phyloP scores from a whole-genome alignment of 2,329 filamentous ascomycete genomes.

The Aureobasidium sp. region DNA sequence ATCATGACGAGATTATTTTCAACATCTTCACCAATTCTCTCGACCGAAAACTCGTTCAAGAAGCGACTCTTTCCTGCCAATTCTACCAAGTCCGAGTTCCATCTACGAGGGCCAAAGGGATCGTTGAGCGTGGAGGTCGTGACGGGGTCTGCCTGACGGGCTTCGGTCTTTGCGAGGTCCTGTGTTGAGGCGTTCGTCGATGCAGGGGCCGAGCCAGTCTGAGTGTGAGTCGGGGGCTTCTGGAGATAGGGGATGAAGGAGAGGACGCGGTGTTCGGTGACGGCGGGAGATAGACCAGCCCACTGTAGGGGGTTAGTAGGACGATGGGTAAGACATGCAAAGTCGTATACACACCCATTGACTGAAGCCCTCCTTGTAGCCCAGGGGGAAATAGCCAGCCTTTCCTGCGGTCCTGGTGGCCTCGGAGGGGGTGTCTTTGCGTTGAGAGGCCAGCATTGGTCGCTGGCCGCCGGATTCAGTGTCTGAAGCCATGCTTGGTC shows the following conservation, averaged over 20 bases:
- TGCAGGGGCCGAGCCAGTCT: slow-evolving; percentile 49
- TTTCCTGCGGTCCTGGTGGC: slow-evolving; percentile 15
- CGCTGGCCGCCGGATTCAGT: slow-evolving; percentile 21
- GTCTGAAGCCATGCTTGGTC: slow-evolving; percentile 22
- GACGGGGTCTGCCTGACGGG: slow-evolving; percentile 32
- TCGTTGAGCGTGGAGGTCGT: slow-evolving; percentile 49
- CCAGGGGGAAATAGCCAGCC: slow-evolving; percentile 59
- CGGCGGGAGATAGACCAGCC: slow-evolving; percentile 70
- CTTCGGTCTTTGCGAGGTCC: slow-evolving; percentile 25
- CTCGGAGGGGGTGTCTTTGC: slow-evolving; percentile 19
- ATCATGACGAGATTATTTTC: slow-evolving; percentile 90
- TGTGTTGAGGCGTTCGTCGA: slow-evolving; percentile 36
- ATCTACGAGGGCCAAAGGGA: slow-evolving; percentile 75
- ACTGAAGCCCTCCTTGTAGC: slow-evolving; percentile 82
- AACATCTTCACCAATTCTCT: slow-evolving; percentile 67
- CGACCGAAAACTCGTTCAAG: slow-evolving; percentile 87
- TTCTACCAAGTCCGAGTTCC: slow-evolving; percentile 77
- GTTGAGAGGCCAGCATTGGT: slow-evolving; percentile 29
- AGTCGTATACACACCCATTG: slow-evolving; percentile 67
- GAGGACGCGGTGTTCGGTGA: slow-evolving; percentile 82
- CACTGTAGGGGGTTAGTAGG: slow-evolving; percentile 50
- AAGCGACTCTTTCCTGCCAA: slow-evolving; percentile 78
- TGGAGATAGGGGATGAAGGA: slow-evolving; percentile 76
- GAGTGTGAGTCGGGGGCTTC: slow-evolving; percentile 59
- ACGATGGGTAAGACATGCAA: not conserved